Evolutionary conservation across 352 stramenopile genomes (phyloP), one percentile per base, ranked within the genome.

Genomic region (Phytophthora rubi): DNA sequence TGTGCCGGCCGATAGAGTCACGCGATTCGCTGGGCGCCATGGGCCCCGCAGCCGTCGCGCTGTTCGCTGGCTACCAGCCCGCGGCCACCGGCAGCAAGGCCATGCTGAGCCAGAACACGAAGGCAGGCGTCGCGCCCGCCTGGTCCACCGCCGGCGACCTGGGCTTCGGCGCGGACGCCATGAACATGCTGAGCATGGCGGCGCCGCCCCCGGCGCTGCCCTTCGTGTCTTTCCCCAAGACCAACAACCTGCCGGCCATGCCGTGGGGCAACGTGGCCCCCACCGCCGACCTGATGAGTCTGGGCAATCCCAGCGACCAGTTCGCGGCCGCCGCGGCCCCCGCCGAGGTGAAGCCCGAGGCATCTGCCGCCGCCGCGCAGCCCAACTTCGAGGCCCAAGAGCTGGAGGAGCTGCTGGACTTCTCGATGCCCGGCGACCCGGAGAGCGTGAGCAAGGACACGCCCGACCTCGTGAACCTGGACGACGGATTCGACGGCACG

Each of bases 1-100:
- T 92, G 86, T 94, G 86, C 73, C 84, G 86, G 78, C 86, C 86
- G 69, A 94, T 94, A 82, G 86, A 92, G 81, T 92, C 84, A 45
- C 58, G 86, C 59, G 83, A 94, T 89, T 90, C 86, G 80, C 75
- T 94, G 73, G 83, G 83, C 80, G 86, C 78, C 75, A 91, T 92
- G 82, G 83, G 83, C 71, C 77, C 81, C 37, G 82, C 84, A 65
- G 83, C 86, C 71, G 81, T 85, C 18, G 84, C 80, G 76, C 75
- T 94, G 72, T 92, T 94, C 55, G 82, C 84, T 39, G 84, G 84
- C 70, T 92, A 91, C 79, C 84, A 87, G 59, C 82, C 82, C 64
- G 77, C 83, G 63, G 79, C 79, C 57, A 72, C 42, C 16, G 82
- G 57, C 52, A 82, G 69, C 61, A 73, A 83, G 51, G 59, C 58